These are phyloP conservation scores for Chenopodium album DNA, from an alignment of 148 eudicot genomes.

Conservation along the genomic window DNA sequence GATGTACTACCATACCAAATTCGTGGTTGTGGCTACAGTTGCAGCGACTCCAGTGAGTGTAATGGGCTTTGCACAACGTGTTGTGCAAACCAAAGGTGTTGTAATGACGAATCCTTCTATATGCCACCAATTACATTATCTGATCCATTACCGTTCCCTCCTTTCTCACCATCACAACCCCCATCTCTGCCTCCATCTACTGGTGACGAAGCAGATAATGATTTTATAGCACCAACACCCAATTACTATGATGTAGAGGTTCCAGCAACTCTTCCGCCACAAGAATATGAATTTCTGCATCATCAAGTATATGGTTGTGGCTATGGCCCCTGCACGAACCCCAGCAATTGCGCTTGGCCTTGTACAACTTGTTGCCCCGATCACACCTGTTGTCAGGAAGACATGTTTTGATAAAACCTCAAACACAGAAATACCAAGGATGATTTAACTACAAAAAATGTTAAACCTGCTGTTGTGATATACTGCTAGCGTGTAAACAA, in stretches of 20 bases:
- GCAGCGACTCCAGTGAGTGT: conserved; percentile 29
- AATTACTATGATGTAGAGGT: not conserved
- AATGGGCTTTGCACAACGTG: conserved; percentile 20
- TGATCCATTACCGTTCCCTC: not conserved
- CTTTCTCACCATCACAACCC: not conserved
- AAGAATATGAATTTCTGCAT: not conserved
- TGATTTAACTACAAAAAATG: not conserved
- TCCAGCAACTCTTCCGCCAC: not conserved
- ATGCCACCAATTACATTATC: not conserved
- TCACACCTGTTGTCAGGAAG: not conserved
- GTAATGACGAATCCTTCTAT: conserved; percentile 7
- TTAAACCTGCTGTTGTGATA: not conserved
- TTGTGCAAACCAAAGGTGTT: conserved; percentile 22
- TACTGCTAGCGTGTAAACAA: not conserved
- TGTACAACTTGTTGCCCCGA: not conserved
- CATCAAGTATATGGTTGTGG: conserved; percentile 4
- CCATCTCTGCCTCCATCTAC: not conserved
- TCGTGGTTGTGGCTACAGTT: conserved; percentile 21
- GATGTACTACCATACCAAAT: conserved; percentile 16
- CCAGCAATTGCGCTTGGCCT: not conserved
- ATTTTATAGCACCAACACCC: not conserved
- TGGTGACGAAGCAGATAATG: not conserved
- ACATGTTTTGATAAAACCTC: not conserved
- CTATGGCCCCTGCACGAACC: not conserved
- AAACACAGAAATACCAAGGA: not conserved